Percentiles rank a stretch among this genome's conserved stretches.
Conservation (phyloP, 225 moss, liverwort and hornwort genomes). For the Lunularia cruciata region DNA sequence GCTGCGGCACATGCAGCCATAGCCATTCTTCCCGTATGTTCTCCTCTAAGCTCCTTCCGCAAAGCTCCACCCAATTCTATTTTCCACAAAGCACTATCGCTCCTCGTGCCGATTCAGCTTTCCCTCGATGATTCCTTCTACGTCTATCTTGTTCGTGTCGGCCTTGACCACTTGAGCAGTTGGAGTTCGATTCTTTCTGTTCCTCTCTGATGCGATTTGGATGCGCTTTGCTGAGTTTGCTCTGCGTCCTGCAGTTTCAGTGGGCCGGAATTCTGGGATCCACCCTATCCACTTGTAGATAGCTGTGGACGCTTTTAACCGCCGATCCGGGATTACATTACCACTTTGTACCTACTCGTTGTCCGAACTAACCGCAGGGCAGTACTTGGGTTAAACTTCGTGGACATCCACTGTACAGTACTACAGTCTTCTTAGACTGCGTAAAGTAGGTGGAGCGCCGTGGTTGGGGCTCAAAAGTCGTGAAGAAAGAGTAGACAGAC, state of each 20-base stretch:
- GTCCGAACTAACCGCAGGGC: no score
- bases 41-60: no score
- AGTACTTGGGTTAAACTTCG: no score
- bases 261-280: not conserved
- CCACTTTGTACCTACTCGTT: no score
- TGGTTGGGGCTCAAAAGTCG: no score
- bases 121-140: not conserved
- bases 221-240: not conserved
- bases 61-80: not conserved
- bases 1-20: slow-evolving; percentile 27
- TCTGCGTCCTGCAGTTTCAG: not conserved
- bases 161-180: no score
- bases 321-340: no score
- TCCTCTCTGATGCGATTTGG: not conserved
- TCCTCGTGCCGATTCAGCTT: not conserved
- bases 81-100: not conserved
- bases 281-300: slow-evolving; percentile 23
- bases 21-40: slow-evolving; percentile 17
- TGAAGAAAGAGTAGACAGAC: no score
- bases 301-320: no score
- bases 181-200: not conserved
- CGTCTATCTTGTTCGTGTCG: not conserved
- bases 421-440: no score
- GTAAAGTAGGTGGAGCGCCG: no score
- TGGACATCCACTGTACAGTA: no score